phyloP scores from a whole-genome alignment of 257 asterid genomes.

The Nicotiana noctiflora region DNA sequence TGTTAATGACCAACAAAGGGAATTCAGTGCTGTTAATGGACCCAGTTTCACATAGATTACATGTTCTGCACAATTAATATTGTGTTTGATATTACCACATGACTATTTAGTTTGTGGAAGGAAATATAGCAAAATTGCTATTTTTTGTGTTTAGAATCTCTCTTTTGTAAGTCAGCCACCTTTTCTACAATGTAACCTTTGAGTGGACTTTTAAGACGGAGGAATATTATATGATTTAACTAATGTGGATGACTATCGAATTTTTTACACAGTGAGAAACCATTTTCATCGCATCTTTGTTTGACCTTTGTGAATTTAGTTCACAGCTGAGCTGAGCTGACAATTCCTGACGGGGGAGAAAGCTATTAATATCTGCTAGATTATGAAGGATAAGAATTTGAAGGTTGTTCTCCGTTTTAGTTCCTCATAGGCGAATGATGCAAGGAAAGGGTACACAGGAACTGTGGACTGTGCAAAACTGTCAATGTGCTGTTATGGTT shows the following conservation, averaged over 20 bases:
- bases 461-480: background rate
- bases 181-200: background rate
- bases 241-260: background rate
- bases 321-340: background rate
- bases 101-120: background rate
- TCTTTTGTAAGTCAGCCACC: background rate
- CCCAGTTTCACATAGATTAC: background rate
- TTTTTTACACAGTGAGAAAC: background rate
- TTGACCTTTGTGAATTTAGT: background rate
- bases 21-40: background rate
- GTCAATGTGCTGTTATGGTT: background rate
- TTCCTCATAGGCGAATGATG: background rate
- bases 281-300: background rate
- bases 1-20: background rate
- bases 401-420: background rate
- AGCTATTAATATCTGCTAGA: background rate
- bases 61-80: background rate
- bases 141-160: background rate
- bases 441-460: background rate
- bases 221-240: background rate
- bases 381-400: background rate
- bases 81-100: background rate
- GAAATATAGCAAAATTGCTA: background rate
- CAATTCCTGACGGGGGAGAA: background rate
- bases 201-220: background rate